These are phyloP conservation scores for Helianthus annuus DNA, from an alignment of 129 eudicot genomes.

Conservation along the genomic window DNA sequence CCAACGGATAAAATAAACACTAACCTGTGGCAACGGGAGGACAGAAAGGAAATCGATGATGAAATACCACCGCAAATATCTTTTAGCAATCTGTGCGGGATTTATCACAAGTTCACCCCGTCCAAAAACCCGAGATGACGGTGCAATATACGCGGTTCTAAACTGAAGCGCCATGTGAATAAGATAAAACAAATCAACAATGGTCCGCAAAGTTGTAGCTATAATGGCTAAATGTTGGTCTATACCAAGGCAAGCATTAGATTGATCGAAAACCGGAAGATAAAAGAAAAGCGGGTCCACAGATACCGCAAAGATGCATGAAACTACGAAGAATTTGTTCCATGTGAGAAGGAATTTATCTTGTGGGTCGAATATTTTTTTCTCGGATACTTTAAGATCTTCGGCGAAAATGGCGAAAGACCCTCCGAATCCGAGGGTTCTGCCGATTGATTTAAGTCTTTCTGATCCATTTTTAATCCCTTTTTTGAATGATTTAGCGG, in stretches of 20 bases:
- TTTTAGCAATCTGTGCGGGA: slow-evolving; percentile 76
- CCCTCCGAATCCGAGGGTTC: slow-evolving; percentile 66
- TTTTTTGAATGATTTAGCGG: slow-evolving; percentile 57
- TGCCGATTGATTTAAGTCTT: slow-evolving; percentile 71
- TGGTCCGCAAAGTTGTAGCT: slow-evolving; percentile 73
- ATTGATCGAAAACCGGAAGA: slow-evolving; percentile 64
- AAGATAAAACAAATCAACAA: slow-evolving; percentile 74
- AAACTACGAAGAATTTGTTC: slow-evolving; percentile 69
- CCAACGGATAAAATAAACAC: slow-evolving; percentile 2
- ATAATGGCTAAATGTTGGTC: slow-evolving; percentile 56
- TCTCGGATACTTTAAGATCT: slow-evolving; percentile 83
- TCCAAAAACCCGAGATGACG: slow-evolving; percentile 92
- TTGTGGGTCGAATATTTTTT: slow-evolving; percentile 85
- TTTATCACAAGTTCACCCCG: slow-evolving; percentile 94
- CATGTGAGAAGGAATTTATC: slow-evolving; percentile 77
- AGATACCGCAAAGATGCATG: slow-evolving; percentile 71
- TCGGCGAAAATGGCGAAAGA: slow-evolving; percentile 81
- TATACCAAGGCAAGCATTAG: slow-evolving; percentile 57
- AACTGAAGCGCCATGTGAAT: slow-evolving; percentile 87
- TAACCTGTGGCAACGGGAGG: slow-evolving; percentile 90
- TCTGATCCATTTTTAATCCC: slow-evolving; percentile 69
- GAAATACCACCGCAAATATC: slow-evolving; percentile 71
- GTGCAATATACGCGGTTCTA: slow-evolving; percentile 90
- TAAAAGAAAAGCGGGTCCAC: slow-evolving; percentile 87
- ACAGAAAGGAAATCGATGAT: slow-evolving; percentile 78